Conservation (phyloP, 345 rosid species). For the Gossypium ekmanianum region DNA sequence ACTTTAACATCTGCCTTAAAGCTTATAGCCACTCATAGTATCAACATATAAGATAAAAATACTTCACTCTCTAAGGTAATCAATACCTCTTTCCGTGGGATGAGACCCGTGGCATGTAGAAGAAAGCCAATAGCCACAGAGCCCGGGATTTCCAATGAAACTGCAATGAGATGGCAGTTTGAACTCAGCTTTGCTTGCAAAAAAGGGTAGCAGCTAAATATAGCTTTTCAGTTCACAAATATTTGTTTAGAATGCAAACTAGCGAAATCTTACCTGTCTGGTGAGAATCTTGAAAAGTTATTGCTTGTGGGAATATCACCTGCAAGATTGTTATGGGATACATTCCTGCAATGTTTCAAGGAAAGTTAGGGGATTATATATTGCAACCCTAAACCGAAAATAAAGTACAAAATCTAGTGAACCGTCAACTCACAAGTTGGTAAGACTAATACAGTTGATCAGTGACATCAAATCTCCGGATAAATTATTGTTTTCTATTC, state of each 20-base stretch:
- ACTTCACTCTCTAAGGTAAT: neutral
- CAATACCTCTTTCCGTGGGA: conserved; percentile 61
- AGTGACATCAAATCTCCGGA: conserved; percentile 72
- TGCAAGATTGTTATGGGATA: conserved; percentile 71
- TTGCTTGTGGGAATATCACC: conserved; percentile 74
- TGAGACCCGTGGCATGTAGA: conserved; percentile 58
- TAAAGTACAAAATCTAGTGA: neutral
- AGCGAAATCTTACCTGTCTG: conserved; percentile 49
- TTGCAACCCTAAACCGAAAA: neutral
- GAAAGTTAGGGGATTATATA: neutral
- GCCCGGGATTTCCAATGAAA: conserved; percentile 75
- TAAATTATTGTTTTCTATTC: conserved; percentile 72
- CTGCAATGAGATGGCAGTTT: conserved; percentile 32
- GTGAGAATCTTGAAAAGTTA: conserved; percentile 73
- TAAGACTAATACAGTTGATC: conserved; percentile 67
- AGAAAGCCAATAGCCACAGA: conserved; percentile 76
- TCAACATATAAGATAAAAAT: neutral
- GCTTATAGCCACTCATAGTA: neutral
- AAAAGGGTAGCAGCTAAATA: neutral
- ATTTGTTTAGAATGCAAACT: neutral
- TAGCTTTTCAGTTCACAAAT: neutral
- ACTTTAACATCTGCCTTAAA: too few relatives aligned
- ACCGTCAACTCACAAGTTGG: conserved; percentile 48
- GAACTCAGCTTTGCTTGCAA: neutral
- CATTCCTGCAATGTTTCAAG: conserved; percentile 49